Conservation (phyloP, 2,329 filamentous ascomycete species). For the Ophiostoma tasmaniense region DNA sequence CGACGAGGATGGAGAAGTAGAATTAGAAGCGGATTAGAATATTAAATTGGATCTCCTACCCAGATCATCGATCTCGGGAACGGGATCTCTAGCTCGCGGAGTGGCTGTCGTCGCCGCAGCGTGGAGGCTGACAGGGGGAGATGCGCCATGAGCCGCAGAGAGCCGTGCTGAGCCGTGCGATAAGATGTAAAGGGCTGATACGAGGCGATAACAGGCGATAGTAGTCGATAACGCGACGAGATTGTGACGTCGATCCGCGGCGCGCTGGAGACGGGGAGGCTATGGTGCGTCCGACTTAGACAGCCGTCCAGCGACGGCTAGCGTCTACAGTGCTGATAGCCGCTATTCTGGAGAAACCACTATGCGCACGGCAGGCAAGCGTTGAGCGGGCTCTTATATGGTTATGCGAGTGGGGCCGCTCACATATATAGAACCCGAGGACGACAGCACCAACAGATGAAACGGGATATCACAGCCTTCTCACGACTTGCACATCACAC, state of each 20-base stretch:
- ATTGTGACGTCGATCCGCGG: neutral
- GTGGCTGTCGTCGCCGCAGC: slow-evolving; percentile 1
- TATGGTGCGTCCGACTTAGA: neutral
- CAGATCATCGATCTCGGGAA: slow-evolving; percentile 1
- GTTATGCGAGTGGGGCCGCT: neutral
- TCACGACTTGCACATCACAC: neutral
- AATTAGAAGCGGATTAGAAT: neutral
- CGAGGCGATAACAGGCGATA: neutral
- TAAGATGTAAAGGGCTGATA: neutral
- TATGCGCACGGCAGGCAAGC: neutral
- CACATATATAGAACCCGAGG: neutral
- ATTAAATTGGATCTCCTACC: neutral
- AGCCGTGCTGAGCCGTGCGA: slow-evolving; percentile 1
- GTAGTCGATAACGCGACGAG: neutral
- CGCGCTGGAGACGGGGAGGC: neutral
- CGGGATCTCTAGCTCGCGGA: slow-evolving; percentile 1
- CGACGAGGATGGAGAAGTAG: neutral
- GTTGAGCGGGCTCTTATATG: neutral
- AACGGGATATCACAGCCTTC: neutral
- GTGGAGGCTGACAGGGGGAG: neutral
- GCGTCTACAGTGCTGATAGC: neutral
- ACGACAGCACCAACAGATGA: neutral
- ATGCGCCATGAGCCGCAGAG: neutral
- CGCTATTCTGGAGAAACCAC: neutral
- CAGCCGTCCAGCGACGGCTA: neutral